phyloP scores from a whole-genome alignment of 2,329 filamentous ascomycete genomes.

The Plectosphaerella plurivora region DNA sequence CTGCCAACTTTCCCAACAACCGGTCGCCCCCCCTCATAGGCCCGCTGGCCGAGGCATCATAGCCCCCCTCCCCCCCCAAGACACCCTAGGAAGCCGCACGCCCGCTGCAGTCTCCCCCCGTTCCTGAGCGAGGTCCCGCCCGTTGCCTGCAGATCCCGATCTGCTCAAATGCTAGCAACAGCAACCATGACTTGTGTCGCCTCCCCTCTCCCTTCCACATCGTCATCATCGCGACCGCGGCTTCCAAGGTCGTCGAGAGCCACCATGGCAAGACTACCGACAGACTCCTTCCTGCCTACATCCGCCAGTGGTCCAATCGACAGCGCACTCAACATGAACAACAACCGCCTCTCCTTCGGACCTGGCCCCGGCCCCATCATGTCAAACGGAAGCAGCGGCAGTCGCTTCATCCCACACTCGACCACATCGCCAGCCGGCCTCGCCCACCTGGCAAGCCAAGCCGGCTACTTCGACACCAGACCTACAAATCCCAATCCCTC shows the following conservation, averaged over 20 bases:
- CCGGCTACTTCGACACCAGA: conserved; percentile 30
- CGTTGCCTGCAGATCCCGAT: too few relatives aligned
- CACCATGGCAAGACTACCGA: conserved; percentile 35
- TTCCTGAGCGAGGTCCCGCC: too few relatives aligned
- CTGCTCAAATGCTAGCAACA: too few relatives aligned
- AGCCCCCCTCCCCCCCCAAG: too few relatives aligned
- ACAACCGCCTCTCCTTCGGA: conserved; percentile 31
- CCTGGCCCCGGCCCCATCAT: conserved; percentile 19
- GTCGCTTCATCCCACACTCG: not conserved
- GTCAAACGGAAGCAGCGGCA: conserved; percentile 14
- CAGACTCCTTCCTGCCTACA: conserved; percentile 37
- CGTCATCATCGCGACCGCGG: not conserved
- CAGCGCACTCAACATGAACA: conserved; percentile 36
- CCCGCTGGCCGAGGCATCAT: too few relatives aligned
- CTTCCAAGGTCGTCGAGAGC: conserved; percentile 1
- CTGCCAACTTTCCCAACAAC: not conserved
- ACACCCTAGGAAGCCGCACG: too few relatives aligned
- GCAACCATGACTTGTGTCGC: conserved; percentile 1
- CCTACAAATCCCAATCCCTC: conserved; percentile 11
- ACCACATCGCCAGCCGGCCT: conserved; percentile 6
- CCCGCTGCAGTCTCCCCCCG: too few relatives aligned
- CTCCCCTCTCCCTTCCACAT: not conserved
- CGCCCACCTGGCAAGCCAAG: conserved; percentile 21
- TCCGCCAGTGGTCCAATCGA: conserved; percentile 24
- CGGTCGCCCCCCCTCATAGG: not conserved